A percentile compares a stretch with the other conserved stretches of the same genome.
Conservation (phyloP, 1,284 basidiomycete species). For the Porogramme epimiltina region DNA sequence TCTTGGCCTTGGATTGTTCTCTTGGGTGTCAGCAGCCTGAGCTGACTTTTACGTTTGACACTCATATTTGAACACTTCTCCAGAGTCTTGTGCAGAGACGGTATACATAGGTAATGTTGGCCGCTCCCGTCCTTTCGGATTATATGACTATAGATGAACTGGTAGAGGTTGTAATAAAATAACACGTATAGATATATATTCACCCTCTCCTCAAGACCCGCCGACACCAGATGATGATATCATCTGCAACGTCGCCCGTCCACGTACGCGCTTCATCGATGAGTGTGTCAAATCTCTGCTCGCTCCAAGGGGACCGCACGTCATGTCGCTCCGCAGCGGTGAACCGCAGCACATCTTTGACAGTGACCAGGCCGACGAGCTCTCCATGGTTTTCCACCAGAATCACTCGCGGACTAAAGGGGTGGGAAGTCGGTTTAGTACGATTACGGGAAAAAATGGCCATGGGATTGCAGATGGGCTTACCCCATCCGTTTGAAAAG, state of each 20-base stretch:
- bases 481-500: slow-evolving; percentile 96
- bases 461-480: slow-evolving; percentile 34
- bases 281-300: slow-evolving; percentile 48
- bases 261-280: slow-evolving; percentile 63
- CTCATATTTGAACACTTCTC: too few relatives aligned
- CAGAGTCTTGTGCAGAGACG: too few relatives aligned
- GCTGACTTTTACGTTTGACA: too few relatives aligned
- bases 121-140: background rate
- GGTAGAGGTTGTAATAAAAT: background rate
- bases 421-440: too few relatives aligned
- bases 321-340: slow-evolving; percentile 51
- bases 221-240: slow-evolving; percentile 41
- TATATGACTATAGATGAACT: slow-evolving; percentile 13
- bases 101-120: too few relatives aligned
- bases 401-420: slow-evolving; percentile 85
- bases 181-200: background rate
- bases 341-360: slow-evolving; percentile 93
- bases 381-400: slow-evolving; percentile 86
- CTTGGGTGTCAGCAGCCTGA: background rate
- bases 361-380: slow-evolving; percentile 87
- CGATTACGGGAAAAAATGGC: background rate
- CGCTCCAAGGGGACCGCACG: slow-evolving; percentile 49
- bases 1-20: background rate
- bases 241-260: slow-evolving; percentile 41
- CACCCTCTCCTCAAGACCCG: slow-evolving; percentile 39